Base-by-base conservation (phyloP, 2,329 filamentous ascomycete species). In the Fusarium musae region DNA sequence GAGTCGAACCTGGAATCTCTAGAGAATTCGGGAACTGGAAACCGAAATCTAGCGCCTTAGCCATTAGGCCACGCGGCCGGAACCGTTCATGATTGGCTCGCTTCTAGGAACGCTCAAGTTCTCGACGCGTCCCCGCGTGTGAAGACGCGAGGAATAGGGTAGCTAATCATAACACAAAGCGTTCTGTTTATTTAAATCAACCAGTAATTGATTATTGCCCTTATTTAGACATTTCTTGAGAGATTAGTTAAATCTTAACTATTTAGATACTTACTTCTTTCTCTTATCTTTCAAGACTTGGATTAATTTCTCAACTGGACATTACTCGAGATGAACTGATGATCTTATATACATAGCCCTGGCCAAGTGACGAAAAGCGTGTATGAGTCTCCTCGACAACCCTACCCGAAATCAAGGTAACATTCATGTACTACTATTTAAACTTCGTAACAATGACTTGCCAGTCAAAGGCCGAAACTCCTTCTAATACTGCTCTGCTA, bases 41-140 rank as follows among this genome's bases (percentile, higher is more conserved):
- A 54, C 65, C 65, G 65, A 68, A 68, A 68, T 68, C 63, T 68
- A 68, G 65, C 65, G 65, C 65, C 65, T 68, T 68, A 69, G 56
- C 65, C 65, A 68, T 68, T 68, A 68, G 65, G 65, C 65, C 65
- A 68, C 65, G 65, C 65, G 64, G 65, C 65, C 65, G 19, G 37
- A 68, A 50, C 36, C 7, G 7, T 62, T 36, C 19, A 54, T 68
- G 63, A 68, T 68, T 50, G 56, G 65, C 26, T 32, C 19, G 32
- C 32, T 39, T 43, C 16, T 34, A 6, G 0, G 0, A 44, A 1
- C 0, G 1, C 0, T 40, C 2, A 62, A 54, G 26, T 68, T 19
- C 5, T 4, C 30, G 5, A 16, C 10, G 8, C 13, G 34, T n/a
- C 2, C 23, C 1, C 1, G 2, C 9, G 13, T 17, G 34, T 12